Evolutionary conservation across 2,329 filamentous ascomycete species (phyloP), one percentile per base, ranked within the genome.

Genomic region (Thermothelomyces thermophilus): DNA sequence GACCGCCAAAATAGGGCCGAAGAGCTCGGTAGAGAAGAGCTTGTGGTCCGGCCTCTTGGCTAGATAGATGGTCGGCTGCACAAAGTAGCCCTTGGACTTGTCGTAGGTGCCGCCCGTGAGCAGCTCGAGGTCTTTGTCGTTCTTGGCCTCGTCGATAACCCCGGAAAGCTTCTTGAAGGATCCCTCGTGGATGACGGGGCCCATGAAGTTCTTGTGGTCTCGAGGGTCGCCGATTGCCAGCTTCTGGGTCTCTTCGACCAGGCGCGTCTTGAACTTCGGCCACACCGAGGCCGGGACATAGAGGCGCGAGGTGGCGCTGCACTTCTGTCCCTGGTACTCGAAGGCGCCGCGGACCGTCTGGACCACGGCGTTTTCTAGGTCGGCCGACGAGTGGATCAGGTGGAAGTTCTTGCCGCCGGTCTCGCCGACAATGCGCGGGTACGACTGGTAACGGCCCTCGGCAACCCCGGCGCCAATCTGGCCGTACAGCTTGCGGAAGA

Each of bases 401-500:
- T 74, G 72, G 65, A 76, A 76, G 62, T 77, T 77, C 69, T 77
- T 77, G 44, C 74, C 74, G 44, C 71, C 69, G 0, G 73, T 77
- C 64, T 77, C 74, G 48, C 73, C 74, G 2, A 76, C 70, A 26
- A 76, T 63, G 1, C 72, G 64, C 1, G 73, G 73, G 59, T 96
- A 97, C 60, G 85, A 83, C 56, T 76, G 75, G 72, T 95, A 97
- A 52, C 81, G 85, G 56, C 86, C 88, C 63, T 90, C 82, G 5
- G 87, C 86, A 17, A 94, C 84, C 35, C 87, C 87, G 56, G 79
- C 74, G 10, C 88, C 87, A 61, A 96, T 95, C 66, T 88, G 80
- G 16, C 88, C 88, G 66, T 94, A 95, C 11, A 97, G 75, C 63
- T 83, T 82, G 55, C 89, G 84, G 82, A 97, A 96, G 26, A 97